phyloP scores from a whole-genome alignment of 2,329 filamentous ascomycete species.

The Cercospora beticola region DNA sequence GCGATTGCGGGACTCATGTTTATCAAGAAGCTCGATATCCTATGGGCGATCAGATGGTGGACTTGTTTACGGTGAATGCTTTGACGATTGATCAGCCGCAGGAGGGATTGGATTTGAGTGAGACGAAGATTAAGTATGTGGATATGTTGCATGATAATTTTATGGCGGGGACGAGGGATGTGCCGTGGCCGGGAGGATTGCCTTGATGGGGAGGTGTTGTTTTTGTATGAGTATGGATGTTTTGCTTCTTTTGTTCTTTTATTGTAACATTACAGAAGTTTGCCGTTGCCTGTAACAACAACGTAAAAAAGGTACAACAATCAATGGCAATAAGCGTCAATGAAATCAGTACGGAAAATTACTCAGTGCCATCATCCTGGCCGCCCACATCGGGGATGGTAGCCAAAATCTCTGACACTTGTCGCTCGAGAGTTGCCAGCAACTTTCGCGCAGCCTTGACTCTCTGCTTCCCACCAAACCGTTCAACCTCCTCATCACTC shows the following conservation, averaged over 20 bases:
- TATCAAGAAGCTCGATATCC: not conserved
- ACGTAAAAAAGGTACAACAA: too few relatives aligned
- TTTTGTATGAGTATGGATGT: not conserved
- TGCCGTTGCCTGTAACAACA: not conserved
- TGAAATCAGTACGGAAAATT: too few relatives aligned
- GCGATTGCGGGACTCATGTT: not conserved
- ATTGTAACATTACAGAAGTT: not conserved
- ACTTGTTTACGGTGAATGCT: conserved; percentile 17
- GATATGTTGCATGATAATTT: conserved; percentile 19
- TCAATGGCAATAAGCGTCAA: too few relatives aligned
- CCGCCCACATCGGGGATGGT: not conserved
- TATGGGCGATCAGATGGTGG: not conserved
- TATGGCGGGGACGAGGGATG: not conserved
- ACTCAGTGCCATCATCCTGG: not conserved
- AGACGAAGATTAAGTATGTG: conserved; percentile 18
- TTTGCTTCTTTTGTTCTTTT: not conserved
- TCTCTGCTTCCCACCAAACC: not conserved
- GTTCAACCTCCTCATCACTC: not conserved
- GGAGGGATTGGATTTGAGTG: conserved; percentile 21
- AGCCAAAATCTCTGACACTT: not conserved
- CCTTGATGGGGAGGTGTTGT: not conserved
- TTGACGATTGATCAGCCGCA: conserved; percentile 21
- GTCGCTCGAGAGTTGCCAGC: not conserved
- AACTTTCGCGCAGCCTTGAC: not conserved
- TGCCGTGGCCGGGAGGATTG: conserved; percentile 1